Conservation (phyloP, 2,329 filamentous ascomycete species). For the Leptographium wingfieldii region DNA sequence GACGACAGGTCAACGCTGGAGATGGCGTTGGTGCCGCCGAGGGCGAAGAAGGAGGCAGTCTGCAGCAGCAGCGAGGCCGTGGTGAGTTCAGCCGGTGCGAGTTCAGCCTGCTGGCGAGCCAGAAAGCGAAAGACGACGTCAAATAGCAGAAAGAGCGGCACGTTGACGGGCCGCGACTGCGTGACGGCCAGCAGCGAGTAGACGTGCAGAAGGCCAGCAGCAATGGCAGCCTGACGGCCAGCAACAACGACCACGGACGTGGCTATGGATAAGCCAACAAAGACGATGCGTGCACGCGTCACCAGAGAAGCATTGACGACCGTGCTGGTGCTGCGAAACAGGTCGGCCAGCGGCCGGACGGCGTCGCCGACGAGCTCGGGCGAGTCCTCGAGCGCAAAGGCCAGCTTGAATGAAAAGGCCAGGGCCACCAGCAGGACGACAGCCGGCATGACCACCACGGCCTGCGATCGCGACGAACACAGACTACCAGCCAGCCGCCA, state of each 20-base stretch:
- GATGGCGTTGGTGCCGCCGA: constrained; percentile 87
- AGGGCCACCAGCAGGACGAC: constrained; percentile 26
- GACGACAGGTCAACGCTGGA: constrained; percentile 90
- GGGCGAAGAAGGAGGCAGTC: constrained; percentile 75
- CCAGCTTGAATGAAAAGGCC: constrained; percentile 76
- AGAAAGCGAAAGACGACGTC: constrained; percentile 43
- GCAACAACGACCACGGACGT: constrained; percentile 22
- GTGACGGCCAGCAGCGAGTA: constrained; percentile 71
- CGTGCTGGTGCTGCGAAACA: constrained; percentile 20
- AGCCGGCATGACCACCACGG: constrained; percentile 23
- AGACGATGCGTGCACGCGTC: constrained; percentile 35
- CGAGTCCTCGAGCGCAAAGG: constrained; percentile 76
- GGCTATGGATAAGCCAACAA: constrained; percentile 31
- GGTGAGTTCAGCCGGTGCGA: constrained; percentile 47
- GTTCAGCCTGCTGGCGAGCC: constrained; percentile 17
- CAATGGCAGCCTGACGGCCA: background rate
- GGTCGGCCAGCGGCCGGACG: constrained; percentile 25
- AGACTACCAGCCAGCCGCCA: constrained; percentile 31
- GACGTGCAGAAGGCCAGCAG: constrained; percentile 47
- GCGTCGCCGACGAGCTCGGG: constrained; percentile 58
- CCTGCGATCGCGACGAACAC: constrained; percentile 13
- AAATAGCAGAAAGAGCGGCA: constrained; percentile 73
- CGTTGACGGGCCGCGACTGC: constrained; percentile 73
- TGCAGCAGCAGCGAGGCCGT: constrained; percentile 65
- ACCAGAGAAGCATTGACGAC: constrained; percentile 30